Percentiles rank a stretch among this genome's conserved stretches.
Evolutionary conservation across 2,329 filamentous ascomycete species (phyloP).

Genomic region (Hypoxylon sp.): DNA sequence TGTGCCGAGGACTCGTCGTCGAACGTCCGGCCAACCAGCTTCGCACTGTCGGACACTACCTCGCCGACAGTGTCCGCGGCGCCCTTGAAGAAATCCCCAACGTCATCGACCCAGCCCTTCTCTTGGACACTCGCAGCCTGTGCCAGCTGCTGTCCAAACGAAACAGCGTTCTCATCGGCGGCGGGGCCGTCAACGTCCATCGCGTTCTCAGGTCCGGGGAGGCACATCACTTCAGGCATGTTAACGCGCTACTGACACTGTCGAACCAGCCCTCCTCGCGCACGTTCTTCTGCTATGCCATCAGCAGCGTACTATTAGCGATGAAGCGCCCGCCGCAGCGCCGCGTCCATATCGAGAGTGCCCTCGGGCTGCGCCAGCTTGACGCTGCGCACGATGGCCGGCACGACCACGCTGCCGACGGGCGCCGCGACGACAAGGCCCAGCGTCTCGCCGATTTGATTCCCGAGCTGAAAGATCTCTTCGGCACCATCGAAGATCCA

Average conservation of each 20-base stretch:
- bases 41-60: constrained; percentile 18
- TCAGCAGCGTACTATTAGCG: constrained; percentile 12
- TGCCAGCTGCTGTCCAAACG: not conserved
- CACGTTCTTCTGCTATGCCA: constrained; percentile 7
- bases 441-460: constrained; percentile 13
- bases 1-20: not conserved
- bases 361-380: constrained; percentile 19
- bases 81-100: constrained; percentile 17
- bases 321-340: constrained; percentile 16
- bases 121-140: not conserved
- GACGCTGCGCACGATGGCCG: constrained; percentile 18
- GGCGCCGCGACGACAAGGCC: constrained; percentile 15
- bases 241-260: not conserved
- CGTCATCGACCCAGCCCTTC: constrained; percentile 23
- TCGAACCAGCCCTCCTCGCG: constrained; percentile 17
- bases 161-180: not conserved
- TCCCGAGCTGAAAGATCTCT: constrained; percentile 14
- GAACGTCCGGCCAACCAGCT: constrained; percentile 9
- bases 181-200: not conserved
- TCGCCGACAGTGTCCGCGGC: constrained; percentile 12
- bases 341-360: constrained; percentile 12
- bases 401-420: constrained; percentile 12
- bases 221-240: not conserved
- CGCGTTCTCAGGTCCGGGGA: not conserved
- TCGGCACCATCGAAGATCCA: constrained; percentile 29